Percentiles rank a stretch among this genome's conserved stretches.
phyloP scores from a whole-genome alignment of 306 rosid genomes.

The Cyamopsis tetragonoloba region DNA sequence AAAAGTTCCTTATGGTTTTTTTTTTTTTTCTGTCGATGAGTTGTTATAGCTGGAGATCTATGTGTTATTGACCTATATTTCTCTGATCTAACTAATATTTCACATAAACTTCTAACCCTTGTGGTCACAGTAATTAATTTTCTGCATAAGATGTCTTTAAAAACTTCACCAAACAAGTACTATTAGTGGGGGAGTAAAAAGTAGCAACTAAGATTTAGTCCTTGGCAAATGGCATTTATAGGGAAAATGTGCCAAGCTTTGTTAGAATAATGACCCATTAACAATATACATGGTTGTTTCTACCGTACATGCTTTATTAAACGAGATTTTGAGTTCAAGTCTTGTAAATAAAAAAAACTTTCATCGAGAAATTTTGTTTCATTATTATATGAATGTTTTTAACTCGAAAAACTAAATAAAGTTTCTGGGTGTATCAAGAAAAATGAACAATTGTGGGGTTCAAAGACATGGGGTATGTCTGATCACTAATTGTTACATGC shows the following conservation, averaged over 20 bases:
- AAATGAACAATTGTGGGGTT: no score
- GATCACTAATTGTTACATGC: slow-evolving; percentile 17
- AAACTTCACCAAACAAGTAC: slow-evolving; percentile 2
- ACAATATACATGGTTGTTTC: no score
- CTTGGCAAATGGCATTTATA: slow-evolving; percentile 7
- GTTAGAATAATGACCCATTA: slow-evolving; percentile 13
- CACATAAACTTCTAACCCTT: neutral
- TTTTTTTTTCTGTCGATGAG: neutral
- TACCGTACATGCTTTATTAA: no score
- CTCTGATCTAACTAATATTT: neutral
- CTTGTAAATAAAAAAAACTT: no score
- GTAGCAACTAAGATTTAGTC: no score
- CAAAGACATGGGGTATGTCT: slow-evolving; percentile 4
- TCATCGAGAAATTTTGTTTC: no score
- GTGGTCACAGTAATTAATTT: neutral
- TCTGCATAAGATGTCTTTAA: neutral
- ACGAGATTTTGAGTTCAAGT: no score
- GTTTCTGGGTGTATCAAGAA: no score
- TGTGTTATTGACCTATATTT: neutral
- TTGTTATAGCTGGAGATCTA: neutral
- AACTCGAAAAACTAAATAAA: no score
- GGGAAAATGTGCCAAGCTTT: neutral
- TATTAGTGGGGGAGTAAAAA: no score
- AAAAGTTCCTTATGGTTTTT: neutral
- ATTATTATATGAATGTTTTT: no score